Evolutionary conservation across 2,329 filamentous ascomycete genomes (phyloP).

Genomic region (Fusarium sp.): DNA sequence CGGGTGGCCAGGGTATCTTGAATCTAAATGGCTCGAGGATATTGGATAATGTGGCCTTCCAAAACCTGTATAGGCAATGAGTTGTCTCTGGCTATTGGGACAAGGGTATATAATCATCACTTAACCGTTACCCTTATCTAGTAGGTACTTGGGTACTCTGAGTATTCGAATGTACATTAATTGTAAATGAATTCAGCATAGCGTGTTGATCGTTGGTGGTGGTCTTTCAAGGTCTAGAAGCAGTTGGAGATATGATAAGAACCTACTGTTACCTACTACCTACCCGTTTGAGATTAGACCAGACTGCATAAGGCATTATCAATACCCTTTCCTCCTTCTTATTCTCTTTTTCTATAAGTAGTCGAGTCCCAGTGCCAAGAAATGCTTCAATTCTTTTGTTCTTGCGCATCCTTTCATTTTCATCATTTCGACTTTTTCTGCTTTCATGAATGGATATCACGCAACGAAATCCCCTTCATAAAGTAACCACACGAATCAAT

Average conservation of each 20-base stretch:
- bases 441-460: background rate
- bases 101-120: background rate
- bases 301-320: background rate
- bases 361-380: background rate
- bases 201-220: background rate
- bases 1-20: conserved; percentile 4
- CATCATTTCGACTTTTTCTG: background rate
- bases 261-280: background rate
- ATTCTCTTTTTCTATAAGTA: background rate
- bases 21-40: conserved; percentile 24
- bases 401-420: background rate
- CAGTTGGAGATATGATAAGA: background rate
- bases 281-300: conserved; percentile 9
- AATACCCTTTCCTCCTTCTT: background rate
- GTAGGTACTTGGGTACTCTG: background rate
- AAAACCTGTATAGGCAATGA: background rate
- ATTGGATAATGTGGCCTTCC: conserved; percentile 31
- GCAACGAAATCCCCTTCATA: background rate
- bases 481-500: background rate
- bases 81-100: background rate
- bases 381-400: background rate
- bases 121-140: background rate
- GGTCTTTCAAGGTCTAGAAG: background rate
- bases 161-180: no score
- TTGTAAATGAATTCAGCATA: background rate